These are phyloP conservation scores for Austroboletus niveus DNA, from an alignment of 1,284 basidiomycete species.

Conservation along the genomic window DNA sequence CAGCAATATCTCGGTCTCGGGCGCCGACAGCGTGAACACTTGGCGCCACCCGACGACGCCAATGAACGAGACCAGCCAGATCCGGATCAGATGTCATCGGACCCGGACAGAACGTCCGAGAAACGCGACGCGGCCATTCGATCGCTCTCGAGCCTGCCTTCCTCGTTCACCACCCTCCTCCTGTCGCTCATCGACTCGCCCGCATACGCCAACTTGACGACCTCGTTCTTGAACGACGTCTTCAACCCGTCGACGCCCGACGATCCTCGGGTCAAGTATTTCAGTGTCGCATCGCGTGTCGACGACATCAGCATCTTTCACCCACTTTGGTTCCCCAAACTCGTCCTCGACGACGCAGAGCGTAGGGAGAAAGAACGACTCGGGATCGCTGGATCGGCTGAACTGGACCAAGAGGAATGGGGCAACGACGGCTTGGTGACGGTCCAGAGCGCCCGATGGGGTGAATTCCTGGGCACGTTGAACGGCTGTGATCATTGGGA, in stretches of 20 bases:
- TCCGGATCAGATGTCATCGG: conserved; percentile 7
- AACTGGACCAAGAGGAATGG: conserved; percentile 53
- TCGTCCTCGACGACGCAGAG: conserved; percentile 84
- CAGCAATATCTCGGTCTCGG: conserved; percentile 88
- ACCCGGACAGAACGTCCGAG: conserved; percentile 28
- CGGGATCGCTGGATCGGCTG: conserved; percentile 13
- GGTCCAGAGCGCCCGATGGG: conserved; percentile 88
- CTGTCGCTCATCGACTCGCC: conserved; percentile 95
- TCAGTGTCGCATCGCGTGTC: conserved; percentile 82
- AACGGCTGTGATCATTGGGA: conserved; percentile 98
- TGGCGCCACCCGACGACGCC: not conserved
- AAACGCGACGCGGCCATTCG: conserved; percentile 33
- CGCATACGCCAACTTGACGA: conserved; percentile 94
- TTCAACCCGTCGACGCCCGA: conserved; percentile 95
- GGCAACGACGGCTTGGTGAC: conserved; percentile 97
- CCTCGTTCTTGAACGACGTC: conserved; percentile 76
- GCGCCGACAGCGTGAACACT: conserved; percentile 43
- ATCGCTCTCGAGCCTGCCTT: conserved; percentile 61
- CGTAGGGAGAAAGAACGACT: conserved; percentile 46
- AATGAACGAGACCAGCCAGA: conserved; percentile 13
- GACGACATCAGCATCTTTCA: conserved; percentile 81
- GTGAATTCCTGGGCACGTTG: conserved; percentile 88
- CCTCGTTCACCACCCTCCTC: conserved; percentile 83
- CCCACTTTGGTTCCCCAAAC: conserved; percentile 95
- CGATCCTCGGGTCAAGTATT: conserved; percentile 85